phyloP scores from a whole-genome alignment of 1,284 basidiomycete species.

The Cryptococcus amylolentus region DNA sequence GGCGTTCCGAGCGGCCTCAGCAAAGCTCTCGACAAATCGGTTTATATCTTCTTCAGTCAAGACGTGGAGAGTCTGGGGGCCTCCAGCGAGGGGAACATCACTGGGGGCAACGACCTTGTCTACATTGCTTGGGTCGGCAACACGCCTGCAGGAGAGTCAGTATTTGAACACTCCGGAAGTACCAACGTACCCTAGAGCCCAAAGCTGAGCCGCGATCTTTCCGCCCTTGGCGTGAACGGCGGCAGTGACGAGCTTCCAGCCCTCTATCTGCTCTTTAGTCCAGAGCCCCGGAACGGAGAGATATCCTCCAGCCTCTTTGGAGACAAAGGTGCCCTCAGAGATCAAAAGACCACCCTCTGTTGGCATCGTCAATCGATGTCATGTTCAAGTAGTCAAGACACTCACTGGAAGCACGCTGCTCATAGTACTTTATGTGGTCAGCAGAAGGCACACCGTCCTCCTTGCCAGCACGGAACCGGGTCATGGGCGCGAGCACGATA shows the following conservation, averaged over 20 bases:
- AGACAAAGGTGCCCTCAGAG: conserved; percentile 29
- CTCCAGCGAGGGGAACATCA: background rate
- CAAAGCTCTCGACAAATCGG: conserved; percentile 53
- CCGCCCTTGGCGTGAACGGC: conserved; percentile 52
- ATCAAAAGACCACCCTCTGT: conserved; percentile 37
- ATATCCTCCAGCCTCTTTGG: conserved; percentile 16
- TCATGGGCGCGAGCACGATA: conserved; percentile 45
- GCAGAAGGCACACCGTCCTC: conserved; percentile 23
- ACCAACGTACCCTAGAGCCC: conserved; percentile 49
- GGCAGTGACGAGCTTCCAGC: conserved; percentile 44
- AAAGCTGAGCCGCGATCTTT: conserved; percentile 54
- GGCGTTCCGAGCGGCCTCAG: conserved; percentile 54
- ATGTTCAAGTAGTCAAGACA: background rate
- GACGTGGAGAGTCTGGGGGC: conserved; percentile 33
- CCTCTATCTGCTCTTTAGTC: conserved; percentile 17
- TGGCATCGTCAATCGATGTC: background rate
- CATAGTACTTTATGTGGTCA: conserved; percentile 37
- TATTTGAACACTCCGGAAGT: too few relatives aligned
- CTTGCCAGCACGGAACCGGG: conserved; percentile 28
- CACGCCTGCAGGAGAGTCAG: background rate
- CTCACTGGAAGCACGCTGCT: conserved; percentile 33
- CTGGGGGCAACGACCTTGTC: background rate
- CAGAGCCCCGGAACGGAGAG: conserved; percentile 16
- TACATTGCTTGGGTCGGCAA: background rate
- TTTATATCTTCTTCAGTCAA: conserved; percentile 37